Evolutionary conservation across 345 rosid genomes (phyloP), one percentile per base, ranked within the genome.

Genomic region (Turritis glabra): DNA sequence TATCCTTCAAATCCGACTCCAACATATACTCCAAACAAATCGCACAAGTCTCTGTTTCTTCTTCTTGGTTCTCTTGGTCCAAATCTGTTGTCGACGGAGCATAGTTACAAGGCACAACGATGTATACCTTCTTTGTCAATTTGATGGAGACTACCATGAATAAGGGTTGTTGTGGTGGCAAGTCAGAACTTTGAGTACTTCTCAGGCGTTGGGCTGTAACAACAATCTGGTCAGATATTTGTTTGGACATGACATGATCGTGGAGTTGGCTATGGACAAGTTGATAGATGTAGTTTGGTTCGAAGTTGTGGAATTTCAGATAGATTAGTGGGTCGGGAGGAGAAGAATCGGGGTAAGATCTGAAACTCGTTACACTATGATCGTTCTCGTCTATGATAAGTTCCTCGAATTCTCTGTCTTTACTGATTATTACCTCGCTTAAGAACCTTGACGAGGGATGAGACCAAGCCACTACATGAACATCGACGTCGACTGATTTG

Each of bases 321-420:
- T 2, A 18, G 26, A 26, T 5, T 6, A 2, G 2, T 12, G 21
- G 55, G 37, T 48, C 29, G n/a, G 10, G 37, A 46, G 18, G 44
- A 38, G 53, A 52, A 52, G 71, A 23, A n/a, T 23, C 33, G 0
- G 35, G 60, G 35, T 67, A 35, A 52, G 71, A 37, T 10, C 54
- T 6, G 27, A 67, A 19, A 7, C 3, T 29, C 38, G n/a, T n/a
- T n/a, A n/a, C n/a, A n/a, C n/a, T n/a, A n/a, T 64, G 53, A 8
- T 43, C 22, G 25, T 13, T 56, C 55, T 69, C 30, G 55, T 69
- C 54, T 19, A 41, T 25, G 7, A 29, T 1, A 29, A 69, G 8
- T 5, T 69, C 64, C 7, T 69, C 44, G 14, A 9, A 11, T 33
- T 7, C 38, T 33, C 11, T 33, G 2, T 8, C 2, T 33, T 8